phyloP scores from a whole-genome alignment of 768 basidiomycete genomes.

The Auricularia auricula-judae region DNA sequence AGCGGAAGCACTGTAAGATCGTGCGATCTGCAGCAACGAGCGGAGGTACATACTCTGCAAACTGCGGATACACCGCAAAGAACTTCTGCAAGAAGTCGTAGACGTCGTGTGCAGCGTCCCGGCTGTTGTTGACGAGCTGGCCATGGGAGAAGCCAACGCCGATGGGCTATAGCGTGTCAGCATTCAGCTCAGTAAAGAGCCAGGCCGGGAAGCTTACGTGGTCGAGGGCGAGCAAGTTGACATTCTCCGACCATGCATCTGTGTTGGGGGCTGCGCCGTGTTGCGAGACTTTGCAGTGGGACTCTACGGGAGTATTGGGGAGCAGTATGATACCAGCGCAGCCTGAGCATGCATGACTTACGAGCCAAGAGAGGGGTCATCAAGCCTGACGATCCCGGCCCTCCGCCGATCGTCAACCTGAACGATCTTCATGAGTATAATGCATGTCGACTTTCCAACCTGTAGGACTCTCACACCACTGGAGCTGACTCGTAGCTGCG shows the following conservation, averaged over 20 bases:
- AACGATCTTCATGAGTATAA: neutral
- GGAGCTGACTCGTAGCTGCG: conserved; percentile 18
- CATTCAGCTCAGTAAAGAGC: neutral
- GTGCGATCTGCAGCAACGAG: too few species aligned
- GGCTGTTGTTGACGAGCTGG: conserved; percentile 21
- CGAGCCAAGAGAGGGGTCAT: conserved; percentile 14
- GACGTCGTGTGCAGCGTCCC: conserved; percentile 20
- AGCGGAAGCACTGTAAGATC: too few species aligned
- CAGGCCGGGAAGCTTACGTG: conserved; percentile 3
- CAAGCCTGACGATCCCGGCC: conserved; percentile 23
- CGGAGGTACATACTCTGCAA: neutral
- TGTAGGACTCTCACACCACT: conserved; percentile 15
- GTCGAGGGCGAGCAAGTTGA: conserved; percentile 8
- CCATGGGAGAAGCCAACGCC: conserved; percentile 27
- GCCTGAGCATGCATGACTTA: neutral
- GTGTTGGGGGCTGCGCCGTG: conserved; percentile 17
- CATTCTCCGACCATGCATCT: conserved; percentile 8
- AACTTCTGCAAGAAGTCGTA: conserved; percentile 29
- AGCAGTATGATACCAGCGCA: too few species aligned
- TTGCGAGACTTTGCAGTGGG: conserved; percentile 15
- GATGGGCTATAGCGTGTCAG: conserved; percentile 15
- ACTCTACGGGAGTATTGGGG: conserved; percentile 11
- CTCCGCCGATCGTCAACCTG: conserved; percentile 27
- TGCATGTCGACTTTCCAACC: neutral
- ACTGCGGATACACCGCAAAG: conserved; percentile 16